Conservation (phyloP, 2,329 filamentous ascomycete species). For the Ophiostoma piceae region DNA sequence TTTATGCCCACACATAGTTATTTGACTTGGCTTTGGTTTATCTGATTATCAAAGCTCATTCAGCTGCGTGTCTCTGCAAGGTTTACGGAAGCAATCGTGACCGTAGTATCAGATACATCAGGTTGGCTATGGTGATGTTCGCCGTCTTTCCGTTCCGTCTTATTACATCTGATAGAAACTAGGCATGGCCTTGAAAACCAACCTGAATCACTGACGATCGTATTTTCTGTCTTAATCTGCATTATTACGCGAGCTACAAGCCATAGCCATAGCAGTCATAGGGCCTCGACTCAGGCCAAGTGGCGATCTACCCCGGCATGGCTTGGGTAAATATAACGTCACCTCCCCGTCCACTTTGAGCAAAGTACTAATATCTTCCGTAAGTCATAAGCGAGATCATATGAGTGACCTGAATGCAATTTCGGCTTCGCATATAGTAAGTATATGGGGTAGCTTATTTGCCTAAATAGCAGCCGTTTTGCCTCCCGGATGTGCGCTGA, state of each 20-base stretch:
- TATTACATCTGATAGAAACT: background rate
- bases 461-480: background rate
- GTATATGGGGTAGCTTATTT: background rate
- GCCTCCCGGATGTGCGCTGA: background rate
- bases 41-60: no score
- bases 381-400: background rate
- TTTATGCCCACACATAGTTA: no score
- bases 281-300: background rate
- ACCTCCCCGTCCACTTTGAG: background rate
- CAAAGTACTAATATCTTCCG: background rate
- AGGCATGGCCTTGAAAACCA: background rate
- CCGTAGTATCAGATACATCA: background rate
- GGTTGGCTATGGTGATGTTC: background rate
- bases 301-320: background rate
- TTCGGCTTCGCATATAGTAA: background rate
- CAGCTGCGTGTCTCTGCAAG: background rate
- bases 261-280: background rate
- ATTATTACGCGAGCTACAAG: background rate
- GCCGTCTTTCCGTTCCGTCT: background rate
- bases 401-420: background rate
- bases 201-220: background rate
- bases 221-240: background rate
- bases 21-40: background rate
- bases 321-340: background rate
- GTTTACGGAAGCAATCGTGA: background rate